Percentiles rank a stretch among this genome's conserved stretches.
These are phyloP conservation scores for Aspergillus homomorphus DNA, from an alignment of 495 filamentous ascomycete species.

Conservation along the genomic window DNA sequence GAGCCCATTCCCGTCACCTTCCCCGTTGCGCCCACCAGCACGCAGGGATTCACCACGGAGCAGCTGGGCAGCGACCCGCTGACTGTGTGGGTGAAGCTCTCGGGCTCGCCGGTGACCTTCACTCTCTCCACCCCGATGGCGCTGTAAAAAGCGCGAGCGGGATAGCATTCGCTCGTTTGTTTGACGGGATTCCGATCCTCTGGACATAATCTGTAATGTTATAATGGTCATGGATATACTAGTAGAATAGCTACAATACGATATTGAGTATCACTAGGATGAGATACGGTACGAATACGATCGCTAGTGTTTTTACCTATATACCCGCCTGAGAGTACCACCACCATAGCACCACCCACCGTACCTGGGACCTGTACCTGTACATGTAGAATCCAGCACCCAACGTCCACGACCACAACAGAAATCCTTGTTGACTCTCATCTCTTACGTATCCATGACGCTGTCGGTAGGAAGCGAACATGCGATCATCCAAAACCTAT, in stretches of 20 bases:
- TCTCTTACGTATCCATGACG: neutral
- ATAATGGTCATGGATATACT: conserved; percentile 9
- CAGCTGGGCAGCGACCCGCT: conserved; percentile 56
- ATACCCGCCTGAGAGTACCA: no score
- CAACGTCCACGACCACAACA: no score
- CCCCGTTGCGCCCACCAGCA: conserved; percentile 39
- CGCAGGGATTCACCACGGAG: conserved; percentile 48
- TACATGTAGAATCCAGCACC: no score
- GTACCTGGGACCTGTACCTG: no score
- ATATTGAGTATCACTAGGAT: neutral
- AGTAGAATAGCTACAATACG: conserved; percentile 1
- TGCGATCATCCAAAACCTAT: neutral
- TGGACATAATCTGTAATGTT: conserved; percentile 12
- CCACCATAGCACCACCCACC: no score
- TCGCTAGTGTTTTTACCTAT: neutral
- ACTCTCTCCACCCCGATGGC: conserved; percentile 47
- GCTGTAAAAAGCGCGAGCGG: conserved; percentile 21
- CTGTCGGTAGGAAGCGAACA: neutral
- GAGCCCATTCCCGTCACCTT: conserved; percentile 56
- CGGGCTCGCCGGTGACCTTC: conserved; percentile 51
- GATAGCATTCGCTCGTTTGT: neutral
- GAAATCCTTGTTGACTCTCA: no score
- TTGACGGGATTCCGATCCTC: conserved; percentile 1
- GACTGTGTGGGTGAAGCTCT: conserved; percentile 56
- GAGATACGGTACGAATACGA: neutral